Evolutionary conservation across 139 green algal species (phyloP), one percentile per base, ranked within the genome.

Genomic region (Pleodorina starrii): DNA sequence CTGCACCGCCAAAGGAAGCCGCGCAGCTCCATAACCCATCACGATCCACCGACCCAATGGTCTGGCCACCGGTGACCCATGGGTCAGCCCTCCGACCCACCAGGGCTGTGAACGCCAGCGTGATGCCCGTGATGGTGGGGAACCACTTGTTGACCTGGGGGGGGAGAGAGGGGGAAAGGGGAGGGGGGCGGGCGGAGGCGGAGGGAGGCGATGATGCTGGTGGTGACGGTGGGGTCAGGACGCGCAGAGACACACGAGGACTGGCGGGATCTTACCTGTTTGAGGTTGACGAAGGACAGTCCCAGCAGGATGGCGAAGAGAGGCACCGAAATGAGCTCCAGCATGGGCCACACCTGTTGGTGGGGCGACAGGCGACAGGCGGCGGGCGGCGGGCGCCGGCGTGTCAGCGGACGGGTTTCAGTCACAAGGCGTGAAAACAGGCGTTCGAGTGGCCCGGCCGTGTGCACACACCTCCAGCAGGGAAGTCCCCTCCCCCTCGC

Each of bases 91-190:
- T 4, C 16, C 16, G 19, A 88, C 73, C 42, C 42, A 90, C 73
- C 40, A 90, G 14, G 36, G 72, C 25, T 48, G 71, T 82, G 75
- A 82, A 17, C 6, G 42, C 42, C 21, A 91, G 50, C 14, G 79
- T 80, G 60, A 91, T 73, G 32, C 11, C 40, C 27, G 79, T 17
- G 78, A 87, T 91, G 32, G 79, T 87, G 19, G 50, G 54, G 35
- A 83, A 91, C 76, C 78, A 82, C 51, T 91, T 91, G 66, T 82
- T 84, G 50, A 87, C 6, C 63, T 86, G 88, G 60, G n/a, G 11
- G 25, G 38, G 23, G 32, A 59, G 42, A 19, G 51, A 19, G 32
- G 48, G 48, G 1, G 76, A 32, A 14, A 40, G 32, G 19, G 75
- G 75, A 60, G 42, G 27, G 27, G 60, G 11, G 60, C 60, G 11